Evolutionary conservation across 139 green algal genomes (phyloP).

Genomic region (Closterium sp.): DNA sequence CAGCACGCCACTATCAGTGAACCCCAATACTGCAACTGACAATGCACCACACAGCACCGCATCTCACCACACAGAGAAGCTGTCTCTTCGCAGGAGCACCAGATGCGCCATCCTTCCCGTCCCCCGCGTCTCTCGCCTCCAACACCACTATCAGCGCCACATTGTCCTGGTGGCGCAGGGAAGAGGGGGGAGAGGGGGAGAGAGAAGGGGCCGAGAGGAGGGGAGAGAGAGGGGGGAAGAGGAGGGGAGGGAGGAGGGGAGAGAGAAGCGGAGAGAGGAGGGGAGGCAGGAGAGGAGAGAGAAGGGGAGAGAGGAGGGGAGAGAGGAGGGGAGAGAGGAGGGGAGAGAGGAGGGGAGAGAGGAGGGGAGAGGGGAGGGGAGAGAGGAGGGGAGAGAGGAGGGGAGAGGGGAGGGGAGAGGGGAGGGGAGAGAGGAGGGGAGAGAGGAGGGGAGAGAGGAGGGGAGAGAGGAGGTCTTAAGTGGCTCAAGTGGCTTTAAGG

Average conservation of each 20-base stretch:
- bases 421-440: not conserved
- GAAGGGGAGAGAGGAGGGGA: not conserved
- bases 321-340: not conserved
- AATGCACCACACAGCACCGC: not conserved
- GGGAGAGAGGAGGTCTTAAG: not conserved
- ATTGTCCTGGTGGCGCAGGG: slow-evolving; percentile 73
- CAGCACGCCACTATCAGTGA: not conserved
- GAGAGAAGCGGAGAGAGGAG: too few relatives aligned
- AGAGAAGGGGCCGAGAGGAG: not conserved
- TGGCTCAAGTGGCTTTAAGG: slow-evolving; percentile 76
- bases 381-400: not conserved
- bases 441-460: not conserved
- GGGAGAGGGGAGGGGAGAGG: not conserved
- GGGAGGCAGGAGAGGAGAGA: too few relatives aligned
- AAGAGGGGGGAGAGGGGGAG: not conserved
- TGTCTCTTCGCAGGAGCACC: slow-evolving; percentile 60
- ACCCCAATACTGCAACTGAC: not conserved
- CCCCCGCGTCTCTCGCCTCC: slow-evolving; percentile 76
- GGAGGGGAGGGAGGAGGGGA: too few relatives aligned
- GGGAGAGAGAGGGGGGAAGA: not conserved
- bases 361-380: not conserved
- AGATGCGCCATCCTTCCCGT: slow-evolving; percentile 1
- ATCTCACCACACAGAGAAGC: slow-evolving; percentile 83
- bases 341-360: not conserved
- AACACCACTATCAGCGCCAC: slow-evolving; percentile 96